phyloP scores from a whole-genome alignment of 2,329 filamentous ascomycete genomes.

The Ambrosiella xylebori region DNA sequence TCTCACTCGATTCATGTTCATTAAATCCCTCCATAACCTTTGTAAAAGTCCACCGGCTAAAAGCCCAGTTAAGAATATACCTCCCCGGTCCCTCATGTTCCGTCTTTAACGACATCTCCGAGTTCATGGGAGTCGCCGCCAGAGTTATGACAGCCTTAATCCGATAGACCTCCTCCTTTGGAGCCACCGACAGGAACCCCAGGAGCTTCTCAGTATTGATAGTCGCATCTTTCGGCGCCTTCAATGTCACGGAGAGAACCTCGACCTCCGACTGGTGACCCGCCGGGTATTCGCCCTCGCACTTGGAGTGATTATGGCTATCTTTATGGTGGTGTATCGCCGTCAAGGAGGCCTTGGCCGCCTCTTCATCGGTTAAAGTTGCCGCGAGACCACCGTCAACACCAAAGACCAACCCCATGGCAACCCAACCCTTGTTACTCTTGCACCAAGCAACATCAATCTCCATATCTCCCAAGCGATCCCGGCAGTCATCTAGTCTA shows the following conservation, averaged over 20 bases:
- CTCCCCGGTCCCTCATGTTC: slow-evolving; percentile 24
- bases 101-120: slow-evolving; percentile 29
- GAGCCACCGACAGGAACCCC: slow-evolving; percentile 50
- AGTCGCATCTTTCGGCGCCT: slow-evolving; percentile 19
- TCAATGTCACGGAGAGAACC: slow-evolving; percentile 66
- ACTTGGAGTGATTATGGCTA: slow-evolving; percentile 21
- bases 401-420: slow-evolving; percentile 66
- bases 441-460: slow-evolving; percentile 71
- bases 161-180: slow-evolving; percentile 87
- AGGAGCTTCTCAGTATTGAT: slow-evolving; percentile 46
- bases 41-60: slow-evolving; percentile 87
- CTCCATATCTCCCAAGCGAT: slow-evolving; percentile 65
- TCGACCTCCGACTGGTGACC: slow-evolving; percentile 77
- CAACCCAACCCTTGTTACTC: slow-evolving; percentile 64
- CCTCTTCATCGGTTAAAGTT: slow-evolving; percentile 27
- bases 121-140: slow-evolving; percentile 29
- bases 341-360: slow-evolving; percentile 15
- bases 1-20: slow-evolving; percentile 38
- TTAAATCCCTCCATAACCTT: slow-evolving; percentile 24
- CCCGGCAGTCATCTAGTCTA: slow-evolving; percentile 58
- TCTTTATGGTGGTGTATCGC: slow-evolving; percentile 21
- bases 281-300: slow-evolving; percentile 29
- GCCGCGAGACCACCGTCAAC: slow-evolving; percentile 65
- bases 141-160: slow-evolving; percentile 59
- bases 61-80: slow-evolving; percentile 97